phyloP scores from a whole-genome alignment of 2,329 filamentous ascomycete genomes.

The Epichloe gansuensis region DNA sequence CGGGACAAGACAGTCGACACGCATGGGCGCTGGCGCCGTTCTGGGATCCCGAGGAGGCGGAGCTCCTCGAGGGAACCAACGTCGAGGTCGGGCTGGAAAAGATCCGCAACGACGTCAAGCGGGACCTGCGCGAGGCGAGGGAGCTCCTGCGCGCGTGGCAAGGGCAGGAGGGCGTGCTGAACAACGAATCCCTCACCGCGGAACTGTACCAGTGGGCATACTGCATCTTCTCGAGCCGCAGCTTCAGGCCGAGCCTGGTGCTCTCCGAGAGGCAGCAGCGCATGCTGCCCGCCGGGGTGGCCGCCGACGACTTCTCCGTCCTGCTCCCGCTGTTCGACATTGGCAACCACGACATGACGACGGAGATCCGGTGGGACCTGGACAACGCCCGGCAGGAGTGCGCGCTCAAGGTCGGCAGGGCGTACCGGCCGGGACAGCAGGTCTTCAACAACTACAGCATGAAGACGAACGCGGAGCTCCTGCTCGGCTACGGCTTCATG shows the following conservation, averaged over 20 bases:
- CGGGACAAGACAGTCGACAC: constrained; percentile 29
- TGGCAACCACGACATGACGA: constrained; percentile 55
- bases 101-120: constrained; percentile 33
- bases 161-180: constrained; percentile 16
- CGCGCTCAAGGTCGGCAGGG: constrained; percentile 28
- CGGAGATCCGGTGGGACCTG: constrained; percentile 47
- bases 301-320: constrained; percentile 50
- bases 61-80: constrained; percentile 43
- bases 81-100: constrained; percentile 36
- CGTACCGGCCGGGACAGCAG: constrained; percentile 39
- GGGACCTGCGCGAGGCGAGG: constrained; percentile 33
- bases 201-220: constrained; percentile 52
- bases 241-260: constrained; percentile 50
- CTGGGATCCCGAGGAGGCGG: constrained; percentile 49
- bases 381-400: constrained; percentile 27
- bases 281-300: constrained; percentile 18
- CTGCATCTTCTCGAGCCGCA: constrained; percentile 51
- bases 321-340: constrained; percentile 61
- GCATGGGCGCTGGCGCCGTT: constrained; percentile 48
- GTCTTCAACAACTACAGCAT: constrained; percentile 61
- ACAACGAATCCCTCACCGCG: constrained; percentile 26
- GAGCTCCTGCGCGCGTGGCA: constrained; percentile 20
- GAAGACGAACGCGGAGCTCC: constrained; percentile 62
- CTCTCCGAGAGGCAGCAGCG: constrained; percentile 24
- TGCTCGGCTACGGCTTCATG: constrained; percentile 52